Evolutionary conservation across 2,329 filamentous ascomycete species (phyloP), one percentile per base, ranked within the genome.

Genomic region (Thielaviopsis punctulata): DNA sequence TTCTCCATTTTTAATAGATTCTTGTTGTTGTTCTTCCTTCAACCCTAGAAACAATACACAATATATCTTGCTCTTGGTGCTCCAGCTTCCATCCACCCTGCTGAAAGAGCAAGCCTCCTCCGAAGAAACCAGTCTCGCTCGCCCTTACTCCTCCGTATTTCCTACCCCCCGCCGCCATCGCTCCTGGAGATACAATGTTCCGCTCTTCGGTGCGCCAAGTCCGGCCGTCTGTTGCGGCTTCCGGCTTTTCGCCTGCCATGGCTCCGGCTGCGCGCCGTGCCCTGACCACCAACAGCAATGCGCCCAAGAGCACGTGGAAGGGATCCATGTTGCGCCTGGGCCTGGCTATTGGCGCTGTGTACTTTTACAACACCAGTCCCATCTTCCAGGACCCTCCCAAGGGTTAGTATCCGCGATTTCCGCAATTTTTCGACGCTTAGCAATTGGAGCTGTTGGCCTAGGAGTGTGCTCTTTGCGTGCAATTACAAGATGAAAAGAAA

Each of bases 351-450:
- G 86, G 76, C 19, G 80, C 82, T 45, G 69, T 96, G 48, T 98
- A 96, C 70, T 95, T 86, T 68, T 98, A 96, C 67, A 94, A 88
- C 71, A 95, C 88, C 7, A 90, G 83, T 62, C 77, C 80, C 51
- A 73, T 87, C 21, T 96, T 96, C 66, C 85, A 88, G 15, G 86
- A 95, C 61, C 83, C 93, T 66, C 77, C 80, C 33, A 68, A 76
- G 59, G 75, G 88, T 94, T 41, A 50, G 56, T 52, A 13, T 36
- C 8, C 25, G 23, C 23, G 7, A 5, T n/a, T 41, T 5, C 7
- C n/a, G n/a, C n/a, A n/a, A n/a, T n/a, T n/a, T n/a, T n/a, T n/a
- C n/a, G n/a, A n/a, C n/a, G n/a, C n/a, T n/a, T n/a, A n/a, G n/a
- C n/a, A n/a, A n/a, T n/a, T n/a, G n/a, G n/a, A n/a, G n/a, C n/a